These are phyloP conservation scores for Alternaria arborescens DNA, from an alignment of 2,329 filamentous ascomycete species.

Conservation along the genomic window DNA sequence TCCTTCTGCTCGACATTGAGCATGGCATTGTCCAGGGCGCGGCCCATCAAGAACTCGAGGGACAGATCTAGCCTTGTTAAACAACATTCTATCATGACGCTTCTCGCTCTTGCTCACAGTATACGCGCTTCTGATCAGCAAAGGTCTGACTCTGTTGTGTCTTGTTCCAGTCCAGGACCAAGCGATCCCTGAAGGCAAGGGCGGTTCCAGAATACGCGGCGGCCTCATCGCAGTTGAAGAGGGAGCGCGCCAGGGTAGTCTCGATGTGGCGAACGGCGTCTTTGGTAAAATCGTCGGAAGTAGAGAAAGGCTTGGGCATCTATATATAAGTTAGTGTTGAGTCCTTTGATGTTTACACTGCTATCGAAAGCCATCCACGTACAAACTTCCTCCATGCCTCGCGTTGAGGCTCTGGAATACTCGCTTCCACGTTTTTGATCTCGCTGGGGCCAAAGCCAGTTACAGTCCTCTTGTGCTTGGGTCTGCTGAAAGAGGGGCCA, in stretches of 20 bases:
- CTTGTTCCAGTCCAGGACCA: constrained; percentile 97
- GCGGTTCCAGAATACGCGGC: constrained; percentile 92
- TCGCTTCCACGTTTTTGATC: constrained; percentile 92
- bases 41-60: constrained; percentile 96
- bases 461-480: constrained; percentile 97
- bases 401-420: constrained; percentile 86
- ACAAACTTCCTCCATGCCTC: constrained; percentile 74
- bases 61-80: constrained; percentile 72
- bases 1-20: constrained; percentile 92
- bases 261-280: constrained; percentile 95
- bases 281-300: constrained; percentile 81
- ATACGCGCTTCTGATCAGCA: constrained; percentile 89
- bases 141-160: constrained; percentile 97
- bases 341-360: background rate
- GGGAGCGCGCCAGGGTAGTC: constrained; percentile 91
- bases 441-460: constrained; percentile 91
- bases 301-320: constrained; percentile 74
- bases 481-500: constrained; percentile 85
- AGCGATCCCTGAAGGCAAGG: constrained; percentile 88
- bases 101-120: constrained; percentile 65
- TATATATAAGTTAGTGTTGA: constrained; percentile 44
- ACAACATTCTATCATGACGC: background rate
- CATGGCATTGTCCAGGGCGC: constrained; percentile 98
- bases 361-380: constrained; percentile 38
- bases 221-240: constrained; percentile 97